These are phyloP conservation scores for Penicillium egyptiacum DNA, from an alignment of 495 filamentous ascomycete species.

Conservation along the genomic window DNA sequence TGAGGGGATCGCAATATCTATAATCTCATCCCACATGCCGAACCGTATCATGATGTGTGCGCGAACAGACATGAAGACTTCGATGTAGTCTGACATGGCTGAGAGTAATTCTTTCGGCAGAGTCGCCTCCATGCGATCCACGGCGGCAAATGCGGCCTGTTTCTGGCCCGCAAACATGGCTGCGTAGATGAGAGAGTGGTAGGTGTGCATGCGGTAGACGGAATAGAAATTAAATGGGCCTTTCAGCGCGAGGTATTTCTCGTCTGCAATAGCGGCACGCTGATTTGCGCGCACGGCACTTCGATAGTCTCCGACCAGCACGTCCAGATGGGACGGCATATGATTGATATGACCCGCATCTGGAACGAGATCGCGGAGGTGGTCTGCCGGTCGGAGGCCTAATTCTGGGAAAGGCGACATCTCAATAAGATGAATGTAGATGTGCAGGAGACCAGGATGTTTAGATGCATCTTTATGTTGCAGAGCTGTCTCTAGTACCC, in stretches of 20 bases:
- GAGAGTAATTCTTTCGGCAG: constrained; percentile 56
- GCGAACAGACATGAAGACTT: constrained; percentile 59
- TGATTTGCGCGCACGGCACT: constrained; percentile 57
- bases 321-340: constrained; percentile 68
- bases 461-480: constrained; percentile 28
- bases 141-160: constrained; percentile 51
- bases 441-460: constrained; percentile 62
- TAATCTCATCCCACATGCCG: constrained; percentile 60
- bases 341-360: constrained; percentile 64
- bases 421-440: constrained; percentile 70
- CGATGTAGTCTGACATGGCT: constrained; percentile 65
- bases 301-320: constrained; percentile 62
- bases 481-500: constrained; percentile 56
- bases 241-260: constrained; percentile 50
- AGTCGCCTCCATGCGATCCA: constrained; percentile 48
- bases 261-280: constrained; percentile 55
- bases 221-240: constrained; percentile 62
- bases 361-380: constrained; percentile 59
- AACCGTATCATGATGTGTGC: constrained; percentile 65
- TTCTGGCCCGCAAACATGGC: constrained; percentile 67
- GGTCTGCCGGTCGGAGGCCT: constrained; percentile 54
- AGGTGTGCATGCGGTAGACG: constrained; percentile 62
- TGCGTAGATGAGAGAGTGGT: constrained; percentile 64
- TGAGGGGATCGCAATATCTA: constrained; percentile 44
- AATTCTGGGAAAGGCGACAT: constrained; percentile 61